A percentile compares a stretch with the other conserved stretches of the same genome.
Conservation (phyloP, 345 rosid genomes). For the Arabidopsis arenosa region DNA sequence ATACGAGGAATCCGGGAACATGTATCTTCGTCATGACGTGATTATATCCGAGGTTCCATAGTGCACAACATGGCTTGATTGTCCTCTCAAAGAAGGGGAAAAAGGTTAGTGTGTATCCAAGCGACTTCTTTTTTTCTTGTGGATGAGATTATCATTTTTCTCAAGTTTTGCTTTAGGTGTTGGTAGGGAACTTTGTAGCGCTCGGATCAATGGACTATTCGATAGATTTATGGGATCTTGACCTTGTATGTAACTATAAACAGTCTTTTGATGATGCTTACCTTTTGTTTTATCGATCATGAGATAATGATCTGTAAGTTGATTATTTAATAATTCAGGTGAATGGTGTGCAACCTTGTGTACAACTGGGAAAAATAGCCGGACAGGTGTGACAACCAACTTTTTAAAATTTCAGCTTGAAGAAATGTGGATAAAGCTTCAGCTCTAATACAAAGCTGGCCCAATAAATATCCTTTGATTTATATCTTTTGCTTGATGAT, state of each 20-base stretch:
- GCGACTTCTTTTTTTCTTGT: background rate
- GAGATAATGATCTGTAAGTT: conserved; percentile 11
- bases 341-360: conserved; percentile 68
- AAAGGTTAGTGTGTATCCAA: conserved; percentile 51
- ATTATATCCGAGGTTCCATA: conserved; percentile 70
- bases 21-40: conserved; percentile 75
- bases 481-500: too few relatives aligned
- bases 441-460: too few relatives aligned
- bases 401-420: background rate
- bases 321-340: conserved; percentile 47
- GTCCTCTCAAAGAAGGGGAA: conserved; percentile 78
- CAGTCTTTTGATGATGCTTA: conserved; percentile 1
- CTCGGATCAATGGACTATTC: conserved; percentile 71
- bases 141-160: background rate
- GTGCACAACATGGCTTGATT: conserved; percentile 89
- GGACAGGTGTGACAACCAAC: conserved; percentile 47
- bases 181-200: conserved; percentile 82
- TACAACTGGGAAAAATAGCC: conserved; percentile 60
- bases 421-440: too few relatives aligned
- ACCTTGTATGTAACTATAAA: conserved; percentile 57
- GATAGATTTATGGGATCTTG: conserved; percentile 92
- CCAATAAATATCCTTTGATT: too few relatives aligned
- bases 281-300: background rate
- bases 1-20: conserved; percentile 61
- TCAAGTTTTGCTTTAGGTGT: conserved; percentile 8